Conservation (phyloP, 169 alveolate species). For the Cryptosporidium sp. region DNA sequence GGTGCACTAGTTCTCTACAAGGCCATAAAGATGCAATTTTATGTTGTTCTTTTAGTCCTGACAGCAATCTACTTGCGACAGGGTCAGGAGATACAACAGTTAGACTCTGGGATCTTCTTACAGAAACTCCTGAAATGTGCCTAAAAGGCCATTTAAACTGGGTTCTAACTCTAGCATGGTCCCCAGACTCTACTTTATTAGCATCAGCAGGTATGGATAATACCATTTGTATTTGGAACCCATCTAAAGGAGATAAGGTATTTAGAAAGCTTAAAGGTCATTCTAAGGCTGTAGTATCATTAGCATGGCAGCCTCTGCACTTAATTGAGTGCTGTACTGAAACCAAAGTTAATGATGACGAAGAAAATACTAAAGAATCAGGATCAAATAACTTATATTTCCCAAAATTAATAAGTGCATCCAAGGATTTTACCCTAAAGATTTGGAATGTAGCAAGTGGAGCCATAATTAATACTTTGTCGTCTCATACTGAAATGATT, state of each 20-base stretch:
- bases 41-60: conserved; percentile 91
- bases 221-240: conserved; percentile 87
- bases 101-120: conserved; percentile 93
- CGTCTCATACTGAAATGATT: conserved; percentile 93
- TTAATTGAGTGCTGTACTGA: conserved; percentile 77
- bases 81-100: conserved; percentile 96
- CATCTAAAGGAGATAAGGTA: conserved; percentile 74
- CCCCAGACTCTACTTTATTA: conserved; percentile 92
- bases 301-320: conserved; percentile 94
- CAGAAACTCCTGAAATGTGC: conserved; percentile 92
- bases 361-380: conserved; percentile 36
- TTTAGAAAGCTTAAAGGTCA: conserved; percentile 80
- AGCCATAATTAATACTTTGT: conserved; percentile 84
- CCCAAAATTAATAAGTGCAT: conserved; percentile 74
- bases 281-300: conserved; percentile 85
- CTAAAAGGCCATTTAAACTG: conserved; percentile 92
- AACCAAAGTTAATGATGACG: conserved; percentile 72
- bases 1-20: conserved; percentile 91
- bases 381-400: conserved; percentile 41
- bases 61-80: conserved; percentile 90
- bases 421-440: conserved; percentile 92
- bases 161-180: conserved; percentile 92
- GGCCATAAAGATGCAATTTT: conserved; percentile 92
- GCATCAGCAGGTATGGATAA: conserved; percentile 95
- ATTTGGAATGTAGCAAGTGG: conserved; percentile 91